phyloP scores from a whole-genome alignment of 129 eudicot genomes.

The Gnaphalium uliginosum region DNA sequence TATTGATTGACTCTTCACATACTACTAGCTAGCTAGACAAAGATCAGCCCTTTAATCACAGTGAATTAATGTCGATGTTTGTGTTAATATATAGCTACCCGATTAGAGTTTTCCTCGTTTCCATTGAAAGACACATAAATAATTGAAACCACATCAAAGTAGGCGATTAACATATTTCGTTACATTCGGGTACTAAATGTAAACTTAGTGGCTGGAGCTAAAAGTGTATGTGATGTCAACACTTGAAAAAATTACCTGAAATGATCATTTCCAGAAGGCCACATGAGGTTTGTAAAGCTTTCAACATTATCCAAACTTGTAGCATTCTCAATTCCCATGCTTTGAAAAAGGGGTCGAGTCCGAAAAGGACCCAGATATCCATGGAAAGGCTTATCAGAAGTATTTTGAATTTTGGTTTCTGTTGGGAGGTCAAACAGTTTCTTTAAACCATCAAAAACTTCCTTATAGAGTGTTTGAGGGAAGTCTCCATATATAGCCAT shows the following conservation, averaged over 20 bases:
- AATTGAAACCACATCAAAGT: too few species aligned
- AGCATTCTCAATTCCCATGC: slow-evolving; percentile 14
- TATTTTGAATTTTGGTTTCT: slow-evolving; percentile 10
- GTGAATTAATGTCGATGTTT: too few species aligned
- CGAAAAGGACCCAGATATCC: not conserved
- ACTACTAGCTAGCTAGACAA: too few species aligned
- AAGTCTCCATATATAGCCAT: slow-evolving; percentile 17
- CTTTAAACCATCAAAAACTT: not conserved
- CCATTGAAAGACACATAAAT: too few species aligned
- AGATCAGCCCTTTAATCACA: too few species aligned
- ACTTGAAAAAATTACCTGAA: slow-evolving; percentile 19
- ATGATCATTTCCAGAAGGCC: slow-evolving; percentile 30
- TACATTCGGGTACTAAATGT: too few species aligned
- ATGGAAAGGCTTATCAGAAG: slow-evolving; percentile 7
- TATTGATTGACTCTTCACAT: too few species aligned
- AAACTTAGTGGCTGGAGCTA: too few species aligned
- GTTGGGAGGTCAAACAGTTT: slow-evolving; percentile 19
- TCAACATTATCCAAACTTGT: slow-evolving; percentile 9
- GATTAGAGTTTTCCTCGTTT: too few species aligned
- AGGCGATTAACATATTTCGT: too few species aligned
- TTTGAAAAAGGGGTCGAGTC: not conserved
- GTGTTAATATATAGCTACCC: too few species aligned
- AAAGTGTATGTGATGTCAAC: too few species aligned
- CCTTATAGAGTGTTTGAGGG: not conserved
- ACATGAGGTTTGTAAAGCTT: slow-evolving; percentile 24